These are phyloP conservation scores for Zarea fungicola DNA, from an alignment of 2,329 filamentous ascomycete genomes.

Conservation along the genomic window DNA sequence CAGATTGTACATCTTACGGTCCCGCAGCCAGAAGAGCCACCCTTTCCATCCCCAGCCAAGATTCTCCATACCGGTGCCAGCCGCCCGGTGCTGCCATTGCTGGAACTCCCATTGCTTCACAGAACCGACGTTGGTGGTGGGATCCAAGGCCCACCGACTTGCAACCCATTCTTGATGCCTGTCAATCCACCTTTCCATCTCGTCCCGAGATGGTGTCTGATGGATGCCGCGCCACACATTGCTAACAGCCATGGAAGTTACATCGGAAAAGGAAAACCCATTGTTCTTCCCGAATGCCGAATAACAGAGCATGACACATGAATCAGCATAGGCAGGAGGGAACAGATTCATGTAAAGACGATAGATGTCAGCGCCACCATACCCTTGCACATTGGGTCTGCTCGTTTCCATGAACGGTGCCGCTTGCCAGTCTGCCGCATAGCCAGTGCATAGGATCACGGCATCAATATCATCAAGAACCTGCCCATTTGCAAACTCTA, in stretches of 20 bases:
- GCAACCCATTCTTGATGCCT: conserved; percentile 25
- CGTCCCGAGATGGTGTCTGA: conserved; percentile 23
- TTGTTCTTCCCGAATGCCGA: conserved; percentile 26
- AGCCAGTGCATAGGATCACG: too few relatives aligned
- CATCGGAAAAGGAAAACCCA: conserved; percentile 30
- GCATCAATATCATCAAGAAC: too few relatives aligned
- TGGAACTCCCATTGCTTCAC: conserved; percentile 30
- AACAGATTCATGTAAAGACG: conserved; percentile 37
- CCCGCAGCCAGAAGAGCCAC: conserved; percentile 36
- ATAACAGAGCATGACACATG: conserved; percentile 29
- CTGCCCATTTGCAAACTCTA: too few relatives aligned
- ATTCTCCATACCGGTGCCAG: conserved; percentile 37
- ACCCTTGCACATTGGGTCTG: too few relatives aligned
- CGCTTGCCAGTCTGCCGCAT: too few relatives aligned
- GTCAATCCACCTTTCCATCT: conserved; percentile 26
- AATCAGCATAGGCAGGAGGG: conserved; percentile 31
- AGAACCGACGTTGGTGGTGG: conserved; percentile 15
- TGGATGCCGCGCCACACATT: conserved; percentile 33
- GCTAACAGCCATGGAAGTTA: conserved; percentile 33
- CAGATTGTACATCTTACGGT: conserved; percentile 31
- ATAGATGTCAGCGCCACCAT: conserved; percentile 25
- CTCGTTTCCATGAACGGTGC: too few relatives aligned
- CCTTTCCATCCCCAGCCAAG: conserved; percentile 35
- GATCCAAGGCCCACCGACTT: conserved; percentile 18
- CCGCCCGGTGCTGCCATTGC: conserved; percentile 31